These are phyloP conservation scores for Fusarium citri DNA, from an alignment of 2,329 filamentous ascomycete species.

Conservation along the genomic window DNA sequence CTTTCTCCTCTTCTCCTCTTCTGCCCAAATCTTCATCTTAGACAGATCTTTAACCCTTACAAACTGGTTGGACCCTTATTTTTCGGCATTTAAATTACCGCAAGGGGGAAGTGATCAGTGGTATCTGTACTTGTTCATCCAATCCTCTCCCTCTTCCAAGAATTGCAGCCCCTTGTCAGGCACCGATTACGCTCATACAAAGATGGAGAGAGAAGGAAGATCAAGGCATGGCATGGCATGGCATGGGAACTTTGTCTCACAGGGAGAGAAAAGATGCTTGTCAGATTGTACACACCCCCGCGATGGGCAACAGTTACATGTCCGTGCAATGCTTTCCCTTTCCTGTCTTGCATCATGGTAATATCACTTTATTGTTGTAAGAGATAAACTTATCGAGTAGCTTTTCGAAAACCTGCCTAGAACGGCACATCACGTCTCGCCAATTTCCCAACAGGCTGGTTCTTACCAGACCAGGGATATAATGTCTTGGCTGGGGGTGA, in stretches of 20 bases:
- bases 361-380: background rate
- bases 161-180: background rate
- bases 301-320: background rate
- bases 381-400: background rate
- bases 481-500: conserved; percentile 9
- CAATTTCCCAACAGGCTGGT: conserved; percentile 39
- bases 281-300: background rate
- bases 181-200: background rate
- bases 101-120: background rate
- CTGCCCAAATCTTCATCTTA: background rate
- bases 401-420: background rate
- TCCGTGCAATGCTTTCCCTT: background rate
- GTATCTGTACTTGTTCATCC: background rate
- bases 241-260: conserved; percentile 11
- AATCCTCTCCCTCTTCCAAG: background rate
- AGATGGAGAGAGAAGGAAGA: background rate
- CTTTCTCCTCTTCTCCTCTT: background rate
- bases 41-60: background rate
- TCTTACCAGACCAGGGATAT: conserved; percentile 15
- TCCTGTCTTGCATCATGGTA: background rate
- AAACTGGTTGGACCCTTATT: conserved; percentile 4
- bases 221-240: too few relatives aligned
- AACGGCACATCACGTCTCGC: conserved; percentile 16
- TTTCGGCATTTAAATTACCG: background rate
- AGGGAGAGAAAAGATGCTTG: conserved; percentile 9